phyloP scores from a whole-genome alignment of 345 rosid genomes.

The Citrus maxima region DNA sequence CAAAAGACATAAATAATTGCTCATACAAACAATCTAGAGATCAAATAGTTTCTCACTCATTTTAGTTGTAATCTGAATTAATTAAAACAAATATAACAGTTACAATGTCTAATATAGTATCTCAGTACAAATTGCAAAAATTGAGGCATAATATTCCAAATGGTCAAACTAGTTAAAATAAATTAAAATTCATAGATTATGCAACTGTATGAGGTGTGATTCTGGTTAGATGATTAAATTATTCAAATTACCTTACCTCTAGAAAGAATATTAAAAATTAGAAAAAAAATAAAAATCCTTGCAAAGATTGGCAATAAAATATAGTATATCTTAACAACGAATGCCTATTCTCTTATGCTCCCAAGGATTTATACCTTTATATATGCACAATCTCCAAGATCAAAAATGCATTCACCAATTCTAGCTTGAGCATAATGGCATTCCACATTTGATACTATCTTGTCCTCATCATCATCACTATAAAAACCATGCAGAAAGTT shows the following conservation, averaged over 20 bases:
- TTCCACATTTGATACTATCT: conserved; percentile 72
- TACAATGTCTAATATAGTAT: neutral
- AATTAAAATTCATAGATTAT: neutral
- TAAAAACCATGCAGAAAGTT: conserved; percentile 5
- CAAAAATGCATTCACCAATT: conserved; percentile 41
- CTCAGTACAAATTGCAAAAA: neutral
- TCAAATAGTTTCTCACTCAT: no score
- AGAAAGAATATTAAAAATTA: neutral
- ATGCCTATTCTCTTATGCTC: neutral
- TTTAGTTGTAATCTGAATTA: neutral
- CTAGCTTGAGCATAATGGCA: conserved; percentile 80
- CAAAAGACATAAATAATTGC: neutral
- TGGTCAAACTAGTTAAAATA: neutral
- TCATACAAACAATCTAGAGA: neutral
- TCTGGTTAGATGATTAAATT: neutral
- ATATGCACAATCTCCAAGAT: conserved; percentile 73
- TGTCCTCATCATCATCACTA: conserved; percentile 71
- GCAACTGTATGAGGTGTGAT: neutral
- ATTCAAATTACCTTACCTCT: neutral
- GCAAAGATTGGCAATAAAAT: neutral
- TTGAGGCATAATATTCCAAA: neutral
- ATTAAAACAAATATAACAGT: neutral
- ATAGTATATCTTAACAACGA: neutral
- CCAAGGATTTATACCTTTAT: conserved; percentile 51
- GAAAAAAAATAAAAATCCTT: neutral